These are phyloP conservation scores for Tuber umbilicatum DNA, from an alignment of 495 filamentous ascomycete species.

Conservation along the genomic window DNA sequence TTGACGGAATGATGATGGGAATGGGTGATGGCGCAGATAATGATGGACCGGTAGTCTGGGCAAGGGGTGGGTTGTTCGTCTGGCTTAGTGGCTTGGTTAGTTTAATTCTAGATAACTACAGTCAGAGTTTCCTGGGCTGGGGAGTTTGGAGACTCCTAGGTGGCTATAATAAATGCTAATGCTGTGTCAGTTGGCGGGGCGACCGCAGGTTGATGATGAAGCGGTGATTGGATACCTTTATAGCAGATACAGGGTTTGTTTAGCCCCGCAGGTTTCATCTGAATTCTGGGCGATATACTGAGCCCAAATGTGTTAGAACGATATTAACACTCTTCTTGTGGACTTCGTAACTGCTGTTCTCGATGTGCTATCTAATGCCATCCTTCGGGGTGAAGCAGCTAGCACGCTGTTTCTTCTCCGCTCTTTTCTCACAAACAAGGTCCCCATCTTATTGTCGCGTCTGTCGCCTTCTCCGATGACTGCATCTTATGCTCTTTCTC, in stretches of 20 bases:
- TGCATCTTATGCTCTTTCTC: conserved; percentile 34
- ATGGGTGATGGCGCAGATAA: conserved; percentile 48
- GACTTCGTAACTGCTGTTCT: conserved; percentile 84
- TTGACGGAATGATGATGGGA: conserved; percentile 48
- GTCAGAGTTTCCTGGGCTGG: neutral
- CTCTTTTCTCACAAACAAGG: conserved; percentile 88
- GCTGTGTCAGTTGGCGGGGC: conserved; percentile 59
- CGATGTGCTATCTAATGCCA: conserved; percentile 78
- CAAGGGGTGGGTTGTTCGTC: conserved; percentile 86
- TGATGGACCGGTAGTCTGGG: conserved; percentile 62
- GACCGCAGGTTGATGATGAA: conserved; percentile 76
- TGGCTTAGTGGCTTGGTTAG: conserved; percentile 78
- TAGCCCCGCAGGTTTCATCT: neutral
- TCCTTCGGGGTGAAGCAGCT: conserved; percentile 67
- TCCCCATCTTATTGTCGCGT: conserved; percentile 68
- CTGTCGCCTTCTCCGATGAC: conserved; percentile 49
- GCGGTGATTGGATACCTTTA: conserved; percentile 71
- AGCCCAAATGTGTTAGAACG: conserved; percentile 50
- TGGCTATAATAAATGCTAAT: conserved; percentile 16
- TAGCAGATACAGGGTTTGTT: conserved; percentile 66
- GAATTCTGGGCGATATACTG: conserved; percentile 6
- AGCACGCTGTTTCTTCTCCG: conserved; percentile 71
- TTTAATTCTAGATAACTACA: conserved; percentile 1
- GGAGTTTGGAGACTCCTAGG: neutral
- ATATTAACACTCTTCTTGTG: conserved; percentile 64